A percentile compares a stretch with the other conserved stretches of the same genome.
Conservation (phyloP, 352 stramenopile genomes). For the Phytopythium boreale region DNA sequence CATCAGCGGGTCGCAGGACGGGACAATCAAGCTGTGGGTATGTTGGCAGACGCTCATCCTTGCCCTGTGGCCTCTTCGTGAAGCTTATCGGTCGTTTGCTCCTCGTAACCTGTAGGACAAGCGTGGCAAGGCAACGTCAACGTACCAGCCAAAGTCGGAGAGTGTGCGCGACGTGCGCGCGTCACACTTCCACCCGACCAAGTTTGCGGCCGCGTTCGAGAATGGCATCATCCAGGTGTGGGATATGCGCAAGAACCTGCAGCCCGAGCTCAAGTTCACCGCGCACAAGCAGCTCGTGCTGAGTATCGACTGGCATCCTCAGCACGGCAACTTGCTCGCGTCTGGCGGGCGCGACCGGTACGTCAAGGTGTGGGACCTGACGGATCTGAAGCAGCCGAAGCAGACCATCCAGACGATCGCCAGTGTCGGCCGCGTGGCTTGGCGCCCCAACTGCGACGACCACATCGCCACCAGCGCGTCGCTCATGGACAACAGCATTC, state of each 20-base stretch:
- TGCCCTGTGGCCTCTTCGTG: not conserved
- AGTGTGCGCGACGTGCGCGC: conserved; percentile 82
- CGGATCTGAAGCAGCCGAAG: conserved; percentile 63
- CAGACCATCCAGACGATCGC: conserved; percentile 88
- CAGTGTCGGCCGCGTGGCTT: conserved; percentile 77
- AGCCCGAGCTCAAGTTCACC: conserved; percentile 84
- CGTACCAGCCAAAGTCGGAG: conserved; percentile 84
- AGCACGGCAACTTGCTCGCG: conserved; percentile 60
- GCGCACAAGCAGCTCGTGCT: conserved; percentile 85
- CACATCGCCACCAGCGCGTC: conserved; percentile 86
- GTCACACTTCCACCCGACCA: conserved; percentile 68
- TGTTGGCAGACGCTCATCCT: not conserved
- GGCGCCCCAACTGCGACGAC: conserved; percentile 70
- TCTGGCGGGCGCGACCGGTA: conserved; percentile 82
- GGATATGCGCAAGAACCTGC: conserved; percentile 81
- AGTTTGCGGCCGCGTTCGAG: conserved; percentile 83
- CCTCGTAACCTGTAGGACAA: conserved; percentile 48
- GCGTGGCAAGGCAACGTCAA: conserved; percentile 62
- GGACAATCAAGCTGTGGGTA: conserved; percentile 88
- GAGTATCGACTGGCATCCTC: conserved; percentile 81
- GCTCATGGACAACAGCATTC: conserved; percentile 85
- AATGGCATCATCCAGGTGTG: conserved; percentile 87
- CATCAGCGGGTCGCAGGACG: conserved; percentile 84
- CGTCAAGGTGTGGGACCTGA: conserved; percentile 85
- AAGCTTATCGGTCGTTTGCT: conserved; percentile 1